Percentiles rank a stretch among this genome's conserved stretches.
phyloP scores from a whole-genome alignment of 2,329 filamentous ascomycete genomes.

The Septoria petroselini region DNA sequence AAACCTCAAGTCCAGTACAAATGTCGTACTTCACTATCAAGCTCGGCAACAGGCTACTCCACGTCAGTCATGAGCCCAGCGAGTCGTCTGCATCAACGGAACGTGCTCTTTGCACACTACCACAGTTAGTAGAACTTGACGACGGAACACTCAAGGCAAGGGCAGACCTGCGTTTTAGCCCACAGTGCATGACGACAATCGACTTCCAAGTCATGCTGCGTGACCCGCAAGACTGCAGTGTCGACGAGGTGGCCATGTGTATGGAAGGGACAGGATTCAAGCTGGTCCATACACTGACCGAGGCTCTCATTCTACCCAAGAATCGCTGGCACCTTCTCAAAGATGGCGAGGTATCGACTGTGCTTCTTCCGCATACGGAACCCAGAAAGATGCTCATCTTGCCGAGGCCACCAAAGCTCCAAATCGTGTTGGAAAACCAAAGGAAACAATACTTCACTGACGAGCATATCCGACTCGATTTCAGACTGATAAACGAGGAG shows the following conservation, averaged over 20 bases:
- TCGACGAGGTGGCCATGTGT: slow-evolving; percentile 60
- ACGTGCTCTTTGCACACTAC: slow-evolving; percentile 3
- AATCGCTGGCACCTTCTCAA: slow-evolving; percentile 20
- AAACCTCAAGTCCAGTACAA: slow-evolving; percentile 20
- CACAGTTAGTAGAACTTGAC: slow-evolving; percentile 14
- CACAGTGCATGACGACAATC: slow-evolving; percentile 49
- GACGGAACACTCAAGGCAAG: slow-evolving; percentile 16
- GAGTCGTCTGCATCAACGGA: neutral
- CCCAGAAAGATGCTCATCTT: slow-evolving; percentile 65
- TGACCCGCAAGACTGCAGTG: slow-evolving; percentile 74
- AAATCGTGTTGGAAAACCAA: slow-evolving; percentile 63
- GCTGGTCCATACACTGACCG: slow-evolving; percentile 61
- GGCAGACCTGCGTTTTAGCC: slow-evolving; percentile 17
- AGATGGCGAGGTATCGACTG: slow-evolving; percentile 18
- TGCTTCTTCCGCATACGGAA: slow-evolving; percentile 42
- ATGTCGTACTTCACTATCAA: slow-evolving; percentile 25
- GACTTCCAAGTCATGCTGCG: slow-evolving; percentile 70
- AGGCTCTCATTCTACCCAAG: slow-evolving; percentile 14
- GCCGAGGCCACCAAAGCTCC: slow-evolving; percentile 88
- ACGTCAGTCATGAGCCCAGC: slow-evolving; percentile 16
- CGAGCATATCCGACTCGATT: slow-evolving; percentile 65
- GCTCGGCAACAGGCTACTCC: slow-evolving; percentile 19
- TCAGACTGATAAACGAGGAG: slow-evolving; percentile 78
- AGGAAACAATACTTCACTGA: slow-evolving; percentile 78
- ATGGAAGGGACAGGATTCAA: slow-evolving; percentile 65